Evolutionary conservation across 1,284 basidiomycete genomes (phyloP).

Genomic region (Trichosporon inkin): DNA sequence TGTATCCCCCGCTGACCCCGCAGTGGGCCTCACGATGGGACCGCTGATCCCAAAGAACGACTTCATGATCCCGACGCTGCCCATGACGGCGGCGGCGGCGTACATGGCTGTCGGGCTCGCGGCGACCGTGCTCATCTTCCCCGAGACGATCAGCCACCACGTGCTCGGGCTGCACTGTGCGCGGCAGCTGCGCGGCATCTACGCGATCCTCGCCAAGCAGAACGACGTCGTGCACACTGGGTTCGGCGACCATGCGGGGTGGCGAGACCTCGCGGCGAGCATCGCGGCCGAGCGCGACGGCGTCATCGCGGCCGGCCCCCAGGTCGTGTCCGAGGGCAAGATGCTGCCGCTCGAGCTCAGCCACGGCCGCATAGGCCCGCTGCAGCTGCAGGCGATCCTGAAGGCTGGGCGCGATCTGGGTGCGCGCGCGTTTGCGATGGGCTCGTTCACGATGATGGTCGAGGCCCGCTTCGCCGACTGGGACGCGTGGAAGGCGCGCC

Average conservation of each 20-base stretch:
- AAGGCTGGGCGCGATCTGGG: conserved; percentile 40
- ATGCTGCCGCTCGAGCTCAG: conserved; percentile 52
- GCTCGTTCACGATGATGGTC: conserved; percentile 40
- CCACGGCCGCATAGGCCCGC: conserved; percentile 48
- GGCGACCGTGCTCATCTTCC: conserved; percentile 63
- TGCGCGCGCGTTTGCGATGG: conserved; percentile 34
- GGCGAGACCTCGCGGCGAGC: conserved; percentile 28
- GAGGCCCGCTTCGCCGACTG: conserved; percentile 28
- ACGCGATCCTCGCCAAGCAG: conserved; percentile 42
- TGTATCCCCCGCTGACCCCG: conserved; percentile 10
- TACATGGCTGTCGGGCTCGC: conserved; percentile 62
- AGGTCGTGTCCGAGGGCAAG: conserved; percentile 31
- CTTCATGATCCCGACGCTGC: conserved; percentile 57
- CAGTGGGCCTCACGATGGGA: conserved; percentile 57
- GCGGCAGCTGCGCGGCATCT: conserved; percentile 35
- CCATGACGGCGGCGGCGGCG: conserved; percentile 60
- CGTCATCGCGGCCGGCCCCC: conserved; percentile 32
- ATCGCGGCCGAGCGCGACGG: conserved; percentile 20
- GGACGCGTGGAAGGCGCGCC: conserved; percentile 12
- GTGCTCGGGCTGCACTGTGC: conserved; percentile 21
- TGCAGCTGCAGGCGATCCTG: conserved; percentile 44
- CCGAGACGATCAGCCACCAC: conserved; percentile 63
- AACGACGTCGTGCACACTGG: conserved; percentile 35
- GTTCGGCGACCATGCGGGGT: conserved; percentile 32
- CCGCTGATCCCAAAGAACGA: conserved; percentile 63